Base-by-base conservation (phyloP, 257 asterid genomes). In the Handroanthus guayacan region DNA sequence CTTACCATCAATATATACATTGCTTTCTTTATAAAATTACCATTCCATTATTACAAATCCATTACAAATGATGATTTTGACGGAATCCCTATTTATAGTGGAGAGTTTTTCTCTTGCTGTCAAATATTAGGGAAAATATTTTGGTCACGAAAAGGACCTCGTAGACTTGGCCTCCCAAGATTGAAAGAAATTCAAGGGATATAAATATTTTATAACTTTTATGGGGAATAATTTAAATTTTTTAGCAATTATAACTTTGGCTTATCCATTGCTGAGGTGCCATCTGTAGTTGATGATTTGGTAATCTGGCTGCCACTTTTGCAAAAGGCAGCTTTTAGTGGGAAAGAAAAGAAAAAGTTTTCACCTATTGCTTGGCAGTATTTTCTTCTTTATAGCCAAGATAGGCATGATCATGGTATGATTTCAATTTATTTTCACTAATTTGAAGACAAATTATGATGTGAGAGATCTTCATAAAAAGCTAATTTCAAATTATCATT, bases 311-410 rank as follows among this genome's bases (percentile, higher is more conserved):
- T 17, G 10, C 25, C 17, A 41, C 64, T 58, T 58, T 43, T n/a
- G 38, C 71, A 65, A 65, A 65, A 16, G 14, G 71, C 55, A 41
- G 16, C 55, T 41, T 41, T 65, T 65, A 43, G 70, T 64, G 70
- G 70, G 70, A 4, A 31, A 9, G 4, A 43, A n/a, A 39, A 41
- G 10, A 39, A 43, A 36, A 64, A n/a, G 52, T 2, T 64, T 16
- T 64, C 52, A 64, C 4, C 17, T 55, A 16, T 0, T 56, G 31
- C 31, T 38, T 64, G 36, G 8, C 41, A n/a, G 69, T 34, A 63
- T 14, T 62, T 36, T 37, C 17, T 16, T 31, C 8, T 2, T 56
- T 56, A 56, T 56, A 56, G 10, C 62, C 62, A 56, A 25, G 31
- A 25, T 25, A 25, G 31, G 31, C 31, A 25, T 25, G 31, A 25